Conservation (phyloP, 805 yeast species). For the Sugiyamaella qingdaonensis region DNA sequence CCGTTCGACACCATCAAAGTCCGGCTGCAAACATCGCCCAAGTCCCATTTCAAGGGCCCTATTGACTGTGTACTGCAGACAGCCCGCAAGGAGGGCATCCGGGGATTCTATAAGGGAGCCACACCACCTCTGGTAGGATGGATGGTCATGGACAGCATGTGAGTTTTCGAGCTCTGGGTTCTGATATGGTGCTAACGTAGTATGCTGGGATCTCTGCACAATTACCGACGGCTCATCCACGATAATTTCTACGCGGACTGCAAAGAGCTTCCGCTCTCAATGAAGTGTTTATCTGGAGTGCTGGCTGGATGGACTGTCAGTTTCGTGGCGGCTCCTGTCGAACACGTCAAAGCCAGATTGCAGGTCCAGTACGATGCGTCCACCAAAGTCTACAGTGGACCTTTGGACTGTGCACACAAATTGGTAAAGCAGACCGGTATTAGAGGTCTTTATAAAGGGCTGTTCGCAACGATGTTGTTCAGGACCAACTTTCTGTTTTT, state of each 20-base stretch:
- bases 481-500: conserved; percentile 82
- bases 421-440: conserved; percentile 52
- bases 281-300: conserved; percentile 74
- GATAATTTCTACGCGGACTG: conserved; percentile 58
- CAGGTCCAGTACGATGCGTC: conserved; percentile 86
- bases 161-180: conserved; percentile 6
- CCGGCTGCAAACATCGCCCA: conserved; percentile 70
- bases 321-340: conserved; percentile 94
- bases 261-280: conserved; percentile 62
- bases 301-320: conserved; percentile 85
- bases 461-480: conserved; percentile 81
- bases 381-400: conserved; percentile 65
- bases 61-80: conserved; percentile 76
- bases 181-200: conserved; percentile 12
- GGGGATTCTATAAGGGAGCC: conserved; percentile 83
- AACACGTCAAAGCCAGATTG: conserved; percentile 79
- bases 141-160: conserved; percentile 87
- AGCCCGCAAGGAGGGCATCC: conserved; percentile 63
- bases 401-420: conserved; percentile 58
- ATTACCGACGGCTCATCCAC: conserved; percentile 65
- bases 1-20: conserved; percentile 92
- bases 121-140: conserved; percentile 92
- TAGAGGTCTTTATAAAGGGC: conserved; percentile 73
- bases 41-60: conserved; percentile 71
- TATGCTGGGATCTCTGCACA: conserved; percentile 81